Conservation (phyloP, 495 filamentous ascomycete genomes). For the Talaromyces thailandensis region DNA sequence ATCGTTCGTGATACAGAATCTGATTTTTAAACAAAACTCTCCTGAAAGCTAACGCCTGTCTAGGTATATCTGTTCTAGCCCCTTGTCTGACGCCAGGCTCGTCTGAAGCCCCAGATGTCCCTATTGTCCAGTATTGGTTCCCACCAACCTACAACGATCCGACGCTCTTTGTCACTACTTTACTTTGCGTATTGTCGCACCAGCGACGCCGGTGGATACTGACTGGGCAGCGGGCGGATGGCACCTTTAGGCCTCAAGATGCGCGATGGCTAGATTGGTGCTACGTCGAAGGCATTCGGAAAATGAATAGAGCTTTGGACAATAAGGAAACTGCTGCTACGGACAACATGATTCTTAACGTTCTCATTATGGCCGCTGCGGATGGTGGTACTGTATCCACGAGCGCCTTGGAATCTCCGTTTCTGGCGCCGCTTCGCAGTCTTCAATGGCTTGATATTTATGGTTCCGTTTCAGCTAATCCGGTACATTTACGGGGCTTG, state of each 20-base stretch:
- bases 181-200: slow-evolving; percentile 32
- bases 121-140: slow-evolving; percentile 18
- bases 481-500: slow-evolving; percentile 28
- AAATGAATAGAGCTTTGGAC: slow-evolving; percentile 25
- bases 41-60: neutral
- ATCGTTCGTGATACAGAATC: neutral
- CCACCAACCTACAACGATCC: slow-evolving; percentile 25
- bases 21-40: neutral
- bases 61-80: slow-evolving; percentile 4
- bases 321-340: slow-evolving; percentile 22
- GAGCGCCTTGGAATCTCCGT: slow-evolving; percentile 15
- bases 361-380: slow-evolving; percentile 27
- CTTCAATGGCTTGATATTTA: slow-evolving; percentile 37
- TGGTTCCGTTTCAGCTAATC: slow-evolving; percentile 26
- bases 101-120: neutral
- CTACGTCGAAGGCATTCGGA: slow-evolving; percentile 28
- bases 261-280: slow-evolving; percentile 20
- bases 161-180: slow-evolving; percentile 28
- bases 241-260: slow-evolving; percentile 17
- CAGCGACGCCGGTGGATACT: slow-evolving; percentile 29
- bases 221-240: slow-evolving; percentile 4
- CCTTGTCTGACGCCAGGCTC: slow-evolving; percentile 1
- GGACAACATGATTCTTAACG: slow-evolving; percentile 29
- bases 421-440: slow-evolving; percentile 27
- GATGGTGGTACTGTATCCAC: slow-evolving; percentile 1